These are phyloP conservation scores for Acrocalymma vagum DNA, from an alignment of 2,329 filamentous ascomycete species.

Conservation along the genomic window DNA sequence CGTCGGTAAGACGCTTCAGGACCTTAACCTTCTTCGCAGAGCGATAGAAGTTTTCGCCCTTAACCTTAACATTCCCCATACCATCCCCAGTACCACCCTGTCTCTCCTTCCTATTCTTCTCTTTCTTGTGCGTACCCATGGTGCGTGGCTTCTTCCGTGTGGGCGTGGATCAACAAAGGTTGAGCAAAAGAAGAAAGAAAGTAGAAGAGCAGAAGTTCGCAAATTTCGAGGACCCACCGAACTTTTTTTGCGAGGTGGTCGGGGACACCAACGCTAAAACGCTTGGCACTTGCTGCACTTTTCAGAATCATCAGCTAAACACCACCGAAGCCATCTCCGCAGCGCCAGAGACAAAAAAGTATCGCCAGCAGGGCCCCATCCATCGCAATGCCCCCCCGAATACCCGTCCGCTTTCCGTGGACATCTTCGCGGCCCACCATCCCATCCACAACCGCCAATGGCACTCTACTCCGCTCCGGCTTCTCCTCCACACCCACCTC, in stretches of 20 bases:
- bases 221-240: conserved; percentile 13
- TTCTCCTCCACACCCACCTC: conserved; percentile 58
- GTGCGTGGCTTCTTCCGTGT: conserved; percentile 29
- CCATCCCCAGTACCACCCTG: conserved; percentile 87
- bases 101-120: conserved; percentile 80
- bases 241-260: conserved; percentile 29
- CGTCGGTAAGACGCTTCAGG: conserved; percentile 90
- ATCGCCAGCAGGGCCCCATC: conserved; percentile 9
- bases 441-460: conserved; percentile 20
- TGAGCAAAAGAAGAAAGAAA: conserved; percentile 7
- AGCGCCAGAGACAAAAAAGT: conserved; percentile 5
- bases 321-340: conserved; percentile 23
- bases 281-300: conserved; percentile 36
- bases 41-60: conserved; percentile 99
- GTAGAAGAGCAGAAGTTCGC: conserved; percentile 20
- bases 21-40: conserved; percentile 83
- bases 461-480: conserved; percentile 26
- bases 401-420: conserved; percentile 49
- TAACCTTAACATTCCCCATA: conserved; percentile 89
- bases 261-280: conserved; percentile 12
- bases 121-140: conserved; percentile 95
- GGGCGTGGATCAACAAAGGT: conserved; percentile 5
- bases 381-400: conserved; percentile 51
- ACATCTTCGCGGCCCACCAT: conserved; percentile 19
- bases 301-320: conserved; percentile 22